phyloP scores from a whole-genome alignment of 768 basidiomycete genomes.

The Tubosaeta sp. region DNA sequence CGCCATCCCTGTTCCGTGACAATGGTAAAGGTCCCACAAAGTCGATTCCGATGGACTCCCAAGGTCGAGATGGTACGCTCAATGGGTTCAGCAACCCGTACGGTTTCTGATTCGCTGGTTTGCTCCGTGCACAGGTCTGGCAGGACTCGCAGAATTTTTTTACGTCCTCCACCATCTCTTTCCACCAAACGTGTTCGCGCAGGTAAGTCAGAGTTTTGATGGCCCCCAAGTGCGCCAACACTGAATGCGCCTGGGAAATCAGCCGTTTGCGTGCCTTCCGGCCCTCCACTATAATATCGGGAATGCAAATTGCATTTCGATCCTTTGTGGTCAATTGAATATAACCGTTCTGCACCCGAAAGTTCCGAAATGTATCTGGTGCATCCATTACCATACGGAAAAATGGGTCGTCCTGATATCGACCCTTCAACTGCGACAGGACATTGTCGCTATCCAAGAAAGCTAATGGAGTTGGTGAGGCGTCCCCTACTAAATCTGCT shows the following conservation, averaged over 20 bases:
- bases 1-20: not conserved
- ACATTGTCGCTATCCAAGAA: too few relatives aligned
- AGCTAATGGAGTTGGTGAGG: too few relatives aligned
- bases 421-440: too few relatives aligned
- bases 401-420: too few relatives aligned
- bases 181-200: conserved; percentile 38
- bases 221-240: conserved; percentile 36
- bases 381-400: too few relatives aligned
- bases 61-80: conserved; percentile 26
- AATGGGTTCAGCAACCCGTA: conserved; percentile 28
- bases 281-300: conserved; percentile 2
- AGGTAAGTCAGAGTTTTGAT: conserved; percentile 34
- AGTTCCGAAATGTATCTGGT: too few relatives aligned
- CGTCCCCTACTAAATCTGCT: too few relatives aligned
- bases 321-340: too few relatives aligned
- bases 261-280: conserved; percentile 27
- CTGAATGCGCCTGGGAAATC: conserved; percentile 35
- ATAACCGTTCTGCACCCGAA: too few relatives aligned
- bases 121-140: conserved; percentile 18
- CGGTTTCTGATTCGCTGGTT: conserved; percentile 23
- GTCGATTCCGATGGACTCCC: conserved; percentile 38
- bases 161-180: conserved; percentile 28
- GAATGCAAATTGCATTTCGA: too few relatives aligned
- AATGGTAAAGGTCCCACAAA: conserved; percentile 36
- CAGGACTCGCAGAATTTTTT: conserved; percentile 23